Percentiles rank a stretch among this genome's conserved stretches.
These are phyloP conservation scores for Pezicula radicicola DNA, from an alignment of 2,329 filamentous ascomycete genomes.

Conservation along the genomic window DNA sequence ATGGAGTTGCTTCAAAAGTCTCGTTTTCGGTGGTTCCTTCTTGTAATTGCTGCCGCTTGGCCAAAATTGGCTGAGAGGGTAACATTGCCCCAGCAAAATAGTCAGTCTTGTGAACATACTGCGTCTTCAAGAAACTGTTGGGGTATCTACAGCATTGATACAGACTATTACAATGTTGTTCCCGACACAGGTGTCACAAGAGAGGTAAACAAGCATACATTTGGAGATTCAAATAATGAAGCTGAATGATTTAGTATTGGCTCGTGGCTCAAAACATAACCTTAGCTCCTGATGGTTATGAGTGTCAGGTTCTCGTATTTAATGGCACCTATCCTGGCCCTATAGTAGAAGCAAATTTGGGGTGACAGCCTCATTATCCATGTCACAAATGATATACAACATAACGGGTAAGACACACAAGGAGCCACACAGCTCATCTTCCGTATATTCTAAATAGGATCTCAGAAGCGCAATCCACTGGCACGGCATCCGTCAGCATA, in stretches of 20 bases:
- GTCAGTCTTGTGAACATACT: background rate
- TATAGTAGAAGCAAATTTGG: constrained; percentile 23
- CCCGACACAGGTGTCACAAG: constrained; percentile 44
- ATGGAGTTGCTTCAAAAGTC: too few relatives aligned
- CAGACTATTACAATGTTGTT: constrained; percentile 27
- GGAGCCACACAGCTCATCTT: too few relatives aligned
- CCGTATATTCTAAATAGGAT: too few relatives aligned
- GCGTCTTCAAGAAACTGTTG: constrained; percentile 21
- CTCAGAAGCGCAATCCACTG: constrained; percentile 43
- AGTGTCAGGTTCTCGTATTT: constrained; percentile 18
- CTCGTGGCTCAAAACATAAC: constrained; percentile 1
- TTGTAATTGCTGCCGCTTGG: too few relatives aligned
- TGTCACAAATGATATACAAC: constrained; percentile 22
- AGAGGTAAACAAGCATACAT: constrained; percentile 5
- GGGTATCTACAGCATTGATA: constrained; percentile 44
- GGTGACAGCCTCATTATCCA: constrained; percentile 18
- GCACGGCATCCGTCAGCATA: constrained; percentile 41
- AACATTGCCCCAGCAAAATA: too few relatives aligned
- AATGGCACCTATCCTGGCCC: constrained; percentile 26
- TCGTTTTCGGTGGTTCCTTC: too few relatives aligned
- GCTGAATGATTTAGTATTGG: constrained; percentile 2
- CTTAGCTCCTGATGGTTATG: constrained; percentile 21
- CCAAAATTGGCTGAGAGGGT: too few relatives aligned
- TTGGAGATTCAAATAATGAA: too few relatives aligned
- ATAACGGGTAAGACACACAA: constrained; percentile 35